Evolutionary conservation across 2,329 filamentous ascomycete genomes (phyloP).

Genomic region (Ophiostoma australiae): DNA sequence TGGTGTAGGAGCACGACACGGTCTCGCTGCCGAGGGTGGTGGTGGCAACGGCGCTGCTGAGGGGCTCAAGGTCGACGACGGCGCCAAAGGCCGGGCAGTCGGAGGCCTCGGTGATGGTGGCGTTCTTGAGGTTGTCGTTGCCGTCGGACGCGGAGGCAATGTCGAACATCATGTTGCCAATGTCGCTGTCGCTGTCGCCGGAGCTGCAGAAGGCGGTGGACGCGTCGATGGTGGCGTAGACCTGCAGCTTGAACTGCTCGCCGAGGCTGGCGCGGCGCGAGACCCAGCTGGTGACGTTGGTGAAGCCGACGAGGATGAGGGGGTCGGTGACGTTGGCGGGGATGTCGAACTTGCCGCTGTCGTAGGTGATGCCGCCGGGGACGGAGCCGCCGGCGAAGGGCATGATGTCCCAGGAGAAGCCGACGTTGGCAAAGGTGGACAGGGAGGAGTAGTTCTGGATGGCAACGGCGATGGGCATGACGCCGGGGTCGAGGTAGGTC

Average conservation of each 20-base stretch:
- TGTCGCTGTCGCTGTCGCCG: background rate
- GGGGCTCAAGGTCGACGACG: background rate
- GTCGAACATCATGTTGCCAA: slow-evolving; percentile 18
- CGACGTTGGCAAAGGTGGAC: background rate
- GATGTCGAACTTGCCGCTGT: slow-evolving; percentile 8
- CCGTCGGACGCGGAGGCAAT: background rate
- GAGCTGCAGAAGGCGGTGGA: slow-evolving; percentile 10
- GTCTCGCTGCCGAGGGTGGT: slow-evolving; percentile 2
- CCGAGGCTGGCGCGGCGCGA: background rate
- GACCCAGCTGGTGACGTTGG: slow-evolving; percentile 22
- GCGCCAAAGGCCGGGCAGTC: slow-evolving; percentile 21
- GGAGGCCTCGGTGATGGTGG: slow-evolving; percentile 16
- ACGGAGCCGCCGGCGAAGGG: background rate
- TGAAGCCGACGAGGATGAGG: slow-evolving; percentile 16
- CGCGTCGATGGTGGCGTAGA: background rate
- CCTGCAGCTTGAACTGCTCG: slow-evolving; percentile 14
- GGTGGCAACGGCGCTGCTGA: background rate
- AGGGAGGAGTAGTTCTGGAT: slow-evolving; percentile 18
- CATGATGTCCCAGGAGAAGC: slow-evolving; percentile 17
- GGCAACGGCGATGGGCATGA: slow-evolving; percentile 22
- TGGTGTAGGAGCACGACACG: slow-evolving; percentile 1
- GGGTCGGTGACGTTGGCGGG: background rate
- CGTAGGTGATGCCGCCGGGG: background rate
- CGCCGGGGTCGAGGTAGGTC: slow-evolving; percentile 22
- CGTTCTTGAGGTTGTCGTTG: slow-evolving; percentile 7